These are phyloP conservation scores for Aspergillus nidulans DNA, from an alignment of 495 filamentous ascomycete species.

Conservation along the genomic window DNA sequence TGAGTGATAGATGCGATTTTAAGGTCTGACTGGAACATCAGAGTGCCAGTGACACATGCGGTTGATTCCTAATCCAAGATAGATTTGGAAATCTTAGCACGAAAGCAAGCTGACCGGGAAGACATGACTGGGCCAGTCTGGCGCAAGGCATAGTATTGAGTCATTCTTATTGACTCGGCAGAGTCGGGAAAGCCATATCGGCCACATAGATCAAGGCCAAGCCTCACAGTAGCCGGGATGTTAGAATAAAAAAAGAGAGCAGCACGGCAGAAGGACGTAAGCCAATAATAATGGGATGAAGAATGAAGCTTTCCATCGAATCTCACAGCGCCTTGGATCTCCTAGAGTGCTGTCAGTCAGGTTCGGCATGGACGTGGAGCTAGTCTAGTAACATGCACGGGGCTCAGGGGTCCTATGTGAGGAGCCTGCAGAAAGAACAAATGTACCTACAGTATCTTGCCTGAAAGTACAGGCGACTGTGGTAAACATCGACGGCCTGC, in stretches of 20 bases:
- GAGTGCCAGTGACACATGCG: slow-evolving; percentile 1
- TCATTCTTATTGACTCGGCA: not conserved
- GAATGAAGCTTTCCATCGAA: not conserved
- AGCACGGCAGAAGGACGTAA: not conserved
- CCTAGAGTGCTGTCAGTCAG: not conserved
- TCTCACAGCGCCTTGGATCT: not conserved
- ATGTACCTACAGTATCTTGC: not conserved
- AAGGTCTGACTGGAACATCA: slow-evolving; percentile 8
- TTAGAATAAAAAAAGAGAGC: slow-evolving; percentile 2
- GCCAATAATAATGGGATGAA: not conserved
- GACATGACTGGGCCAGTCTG: not conserved
- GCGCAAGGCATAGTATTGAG: not conserved
- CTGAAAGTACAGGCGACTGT: not conserved
- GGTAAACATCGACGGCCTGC: not conserved
- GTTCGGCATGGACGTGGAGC: slow-evolving; percentile 2
- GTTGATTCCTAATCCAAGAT: not conserved
- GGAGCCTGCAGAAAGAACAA: not conserved
- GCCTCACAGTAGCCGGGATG: not conserved
- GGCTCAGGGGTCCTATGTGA: slow-evolving; percentile 10
- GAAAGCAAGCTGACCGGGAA: not conserved
- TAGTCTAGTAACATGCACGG: slow-evolving; percentile 12
- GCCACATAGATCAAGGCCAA: not conserved
- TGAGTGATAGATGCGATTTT: slow-evolving; percentile 1
- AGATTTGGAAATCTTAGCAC: not conserved
- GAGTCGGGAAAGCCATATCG: not conserved